Percentiles rank a stretch among this genome's conserved stretches.
Evolutionary conservation across 331 rosid genomes (phyloP).

Genomic region (Pyrus hybrid): DNA sequence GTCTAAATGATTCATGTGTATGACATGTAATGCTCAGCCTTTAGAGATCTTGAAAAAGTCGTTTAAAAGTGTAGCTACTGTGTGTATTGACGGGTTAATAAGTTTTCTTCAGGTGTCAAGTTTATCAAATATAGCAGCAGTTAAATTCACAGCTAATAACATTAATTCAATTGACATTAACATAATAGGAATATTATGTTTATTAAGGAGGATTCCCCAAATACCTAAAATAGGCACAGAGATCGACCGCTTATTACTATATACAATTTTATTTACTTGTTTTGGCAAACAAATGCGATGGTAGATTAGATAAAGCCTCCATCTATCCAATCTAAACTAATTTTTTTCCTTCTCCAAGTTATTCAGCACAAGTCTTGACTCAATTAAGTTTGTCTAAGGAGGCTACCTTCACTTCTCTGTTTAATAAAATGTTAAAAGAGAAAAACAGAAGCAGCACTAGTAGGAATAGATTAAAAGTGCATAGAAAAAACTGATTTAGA

Average conservation of each 20-base stretch:
- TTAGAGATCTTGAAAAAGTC: background rate
- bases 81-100: background rate
- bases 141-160: background rate
- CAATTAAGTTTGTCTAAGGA: background rate
- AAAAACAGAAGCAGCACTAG: too few relatives aligned
- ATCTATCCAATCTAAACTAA: background rate
- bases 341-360: background rate
- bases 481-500: background rate
- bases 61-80: background rate
- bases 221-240: too few relatives aligned
- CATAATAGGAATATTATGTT: too few relatives aligned
- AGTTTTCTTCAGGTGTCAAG: background rate
- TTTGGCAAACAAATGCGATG: background rate
- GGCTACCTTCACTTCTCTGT: too few relatives aligned
- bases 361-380: background rate
- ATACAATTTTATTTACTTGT: too few relatives aligned
- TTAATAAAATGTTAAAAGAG: too few relatives aligned
- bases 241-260: too few relatives aligned
- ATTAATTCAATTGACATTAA: too few relatives aligned
- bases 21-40: background rate
- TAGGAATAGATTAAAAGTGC: background rate
- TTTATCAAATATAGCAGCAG: background rate
- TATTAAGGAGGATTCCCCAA: too few relatives aligned
- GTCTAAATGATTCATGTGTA: conserved; percentile 1
- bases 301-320: background rate